These are phyloP conservation scores for Stagonosporopsis rhizophila DNA, from an alignment of 2,329 filamentous ascomycete genomes.

Conservation along the genomic window DNA sequence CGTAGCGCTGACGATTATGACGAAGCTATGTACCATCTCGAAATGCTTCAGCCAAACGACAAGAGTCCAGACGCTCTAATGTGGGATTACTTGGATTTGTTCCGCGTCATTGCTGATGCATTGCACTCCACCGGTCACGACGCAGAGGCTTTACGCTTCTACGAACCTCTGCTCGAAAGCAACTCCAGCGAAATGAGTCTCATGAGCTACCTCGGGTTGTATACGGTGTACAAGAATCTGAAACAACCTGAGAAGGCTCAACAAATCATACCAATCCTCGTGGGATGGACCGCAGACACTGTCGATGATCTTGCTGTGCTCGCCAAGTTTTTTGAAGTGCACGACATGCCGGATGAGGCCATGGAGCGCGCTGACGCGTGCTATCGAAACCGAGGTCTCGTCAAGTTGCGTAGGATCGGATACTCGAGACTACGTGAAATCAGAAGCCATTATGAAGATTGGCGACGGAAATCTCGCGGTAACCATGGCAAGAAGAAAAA, in stretches of 20 bases:
- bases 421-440: conserved; percentile 42
- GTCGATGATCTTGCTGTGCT: conserved; percentile 80
- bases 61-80: conserved; percentile 59
- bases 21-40: conserved; percentile 70
- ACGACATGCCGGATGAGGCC: conserved; percentile 67
- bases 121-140: conserved; percentile 60
- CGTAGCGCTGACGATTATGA: conserved; percentile 65
- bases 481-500: conserved; percentile 39
- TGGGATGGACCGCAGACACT: conserved; percentile 73
- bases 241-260: conserved; percentile 73
- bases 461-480: conserved; percentile 37
- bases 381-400: conserved; percentile 66
- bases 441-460: conserved; percentile 33
- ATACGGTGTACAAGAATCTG: conserved; percentile 70
- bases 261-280: conserved; percentile 76
- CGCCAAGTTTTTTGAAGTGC: conserved; percentile 79
- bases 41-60: conserved; percentile 72
- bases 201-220: conserved; percentile 47
- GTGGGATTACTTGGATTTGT: conserved; percentile 77
- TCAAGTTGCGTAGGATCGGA: conserved; percentile 54
- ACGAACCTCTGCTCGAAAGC: conserved; percentile 54
- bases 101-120: conserved; percentile 72
- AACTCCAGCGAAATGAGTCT: conserved; percentile 35
- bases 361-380: conserved; percentile 66
- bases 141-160: conserved; percentile 66